Conservation (phyloP, 1,284 basidiomycete species). For the Rhodotorula sp. region DNA sequence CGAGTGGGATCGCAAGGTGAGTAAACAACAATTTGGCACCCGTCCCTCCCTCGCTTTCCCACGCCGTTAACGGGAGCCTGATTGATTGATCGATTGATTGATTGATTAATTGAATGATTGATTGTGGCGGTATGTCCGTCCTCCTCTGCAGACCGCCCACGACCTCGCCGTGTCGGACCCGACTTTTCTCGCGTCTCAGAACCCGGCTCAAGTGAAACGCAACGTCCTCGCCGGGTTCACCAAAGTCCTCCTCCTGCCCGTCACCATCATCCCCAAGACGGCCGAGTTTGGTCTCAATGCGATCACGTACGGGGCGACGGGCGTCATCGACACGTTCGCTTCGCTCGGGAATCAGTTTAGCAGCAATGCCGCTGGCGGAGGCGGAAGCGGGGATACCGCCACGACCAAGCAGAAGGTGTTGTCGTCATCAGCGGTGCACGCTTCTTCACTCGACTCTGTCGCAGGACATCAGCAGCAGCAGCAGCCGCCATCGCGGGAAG, state of each 20-base stretch:
- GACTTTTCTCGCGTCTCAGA: conserved; percentile 74
- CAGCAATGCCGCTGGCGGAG: conserved; percentile 6
- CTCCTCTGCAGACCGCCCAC: conserved; percentile 20
- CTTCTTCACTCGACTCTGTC: neutral
- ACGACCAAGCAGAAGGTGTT: neutral
- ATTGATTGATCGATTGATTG: too few relatives aligned
- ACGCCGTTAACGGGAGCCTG: too few relatives aligned
- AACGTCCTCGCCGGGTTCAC: conserved; percentile 90
- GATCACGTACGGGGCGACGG: conserved; percentile 61
- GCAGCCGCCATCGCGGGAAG: neutral
- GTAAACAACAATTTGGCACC: too few relatives aligned
- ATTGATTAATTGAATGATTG: too few relatives aligned
- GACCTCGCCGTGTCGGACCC: conserved; percentile 47
- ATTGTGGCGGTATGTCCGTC: too few relatives aligned
- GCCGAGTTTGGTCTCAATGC: conserved; percentile 71
- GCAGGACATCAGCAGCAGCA: neutral
- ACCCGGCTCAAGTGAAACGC: conserved; percentile 87
- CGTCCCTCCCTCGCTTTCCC: too few relatives aligned
- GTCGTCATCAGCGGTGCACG: neutral
- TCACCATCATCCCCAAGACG: conserved; percentile 89
- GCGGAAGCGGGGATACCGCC: conserved; percentile 10
- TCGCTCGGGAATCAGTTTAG: conserved; percentile 17
- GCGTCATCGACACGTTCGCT: conserved; percentile 67
- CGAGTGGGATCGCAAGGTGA: conserved; percentile 71
- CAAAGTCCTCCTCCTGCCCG: conserved; percentile 81